Evolutionary conservation across 331 rosid species (phyloP), one percentile per base, ranked within the genome.

Genomic region (Prunus yedoensis): DNA sequence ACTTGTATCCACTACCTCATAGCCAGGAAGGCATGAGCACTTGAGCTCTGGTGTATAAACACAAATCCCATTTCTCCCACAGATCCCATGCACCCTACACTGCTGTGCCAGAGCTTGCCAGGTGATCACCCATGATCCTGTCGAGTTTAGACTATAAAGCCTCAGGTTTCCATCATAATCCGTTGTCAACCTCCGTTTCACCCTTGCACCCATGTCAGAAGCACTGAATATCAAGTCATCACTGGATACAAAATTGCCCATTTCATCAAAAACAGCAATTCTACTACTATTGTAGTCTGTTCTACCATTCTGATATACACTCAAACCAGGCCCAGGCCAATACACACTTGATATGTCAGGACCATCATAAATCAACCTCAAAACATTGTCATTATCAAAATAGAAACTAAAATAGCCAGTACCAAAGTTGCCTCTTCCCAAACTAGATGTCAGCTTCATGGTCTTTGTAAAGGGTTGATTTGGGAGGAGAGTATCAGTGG

Each of bases 401-500:
- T 25, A 3, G 16, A 68, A 20, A 14, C 53, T 67, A 46, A 21
- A 46, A 67, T 45, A 67, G 2, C 71, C 71, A 21, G 38, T 46
- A 14, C 41, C 38, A 67, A 67, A 67, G 56, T 67, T 21, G 16
- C 71, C 56, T 15, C 35, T 23, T 32, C 71, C 71, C 14, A 45
- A 5, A 43, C 14, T 43, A 23, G 56, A 67, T 5, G 23, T n/a
- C 20, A 67, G 13, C 56, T 25, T 67, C 41, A 45, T 67, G 71
- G 4, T 10, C 54, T 52, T 72, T 16, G 67, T 71, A 2, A 78
- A 28, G 3, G 20, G 41, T 20, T 78, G 82, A 4, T 51, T 59
- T 20, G 78, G 78, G 68, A 78, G 77, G 27, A 78, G 82, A 23
- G 78, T 78, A 28, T 72, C 51, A 13, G 78, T 78, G 2, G 82